phyloP scores from a whole-genome alignment of 1,284 basidiomycete genomes.

The Ceratobasidium theobromae region DNA sequence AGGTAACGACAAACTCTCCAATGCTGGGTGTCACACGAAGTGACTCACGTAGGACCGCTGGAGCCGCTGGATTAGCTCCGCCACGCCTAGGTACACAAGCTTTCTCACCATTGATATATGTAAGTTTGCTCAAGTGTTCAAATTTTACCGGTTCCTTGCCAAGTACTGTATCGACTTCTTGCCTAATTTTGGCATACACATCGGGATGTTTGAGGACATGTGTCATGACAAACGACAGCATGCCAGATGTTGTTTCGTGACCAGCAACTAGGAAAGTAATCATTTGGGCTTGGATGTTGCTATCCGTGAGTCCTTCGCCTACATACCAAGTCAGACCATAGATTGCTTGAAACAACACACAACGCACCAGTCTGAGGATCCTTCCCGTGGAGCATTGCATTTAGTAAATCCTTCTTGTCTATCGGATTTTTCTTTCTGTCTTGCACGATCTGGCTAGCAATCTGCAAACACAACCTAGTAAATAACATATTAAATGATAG shows the following conservation, averaged over 20 bases:
- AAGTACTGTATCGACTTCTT: constrained; percentile 41
- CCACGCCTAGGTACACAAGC: neutral
- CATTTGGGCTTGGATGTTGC: constrained; percentile 39
- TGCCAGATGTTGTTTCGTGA: constrained; percentile 40
- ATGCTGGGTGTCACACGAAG: constrained; percentile 41
- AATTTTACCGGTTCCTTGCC: constrained; percentile 35
- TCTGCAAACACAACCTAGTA: too few relatives aligned
- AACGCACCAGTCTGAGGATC: constrained; percentile 40
- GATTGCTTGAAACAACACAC: constrained; percentile 38
- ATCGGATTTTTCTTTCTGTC: constrained; percentile 34
- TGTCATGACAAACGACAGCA: constrained; percentile 40
- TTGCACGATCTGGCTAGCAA: constrained; percentile 14
- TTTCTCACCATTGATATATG: constrained; percentile 40
- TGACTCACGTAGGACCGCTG: constrained; percentile 40
- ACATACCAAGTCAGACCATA: neutral
- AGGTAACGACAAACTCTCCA: constrained; percentile 34
- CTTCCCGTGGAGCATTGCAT: constrained; percentile 41
- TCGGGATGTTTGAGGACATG: constrained; percentile 40
- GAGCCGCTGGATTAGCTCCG: neutral
- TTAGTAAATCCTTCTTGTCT: constrained; percentile 40
- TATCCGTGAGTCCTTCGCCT: constrained; percentile 39
- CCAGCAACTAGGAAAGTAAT: constrained; percentile 44
- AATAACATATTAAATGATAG: too few relatives aligned
- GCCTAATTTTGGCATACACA: constrained; percentile 38
- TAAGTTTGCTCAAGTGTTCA: constrained; percentile 38